phyloP scores from a whole-genome alignment of 768 basidiomycete species.

The Psilocybe tampanensis region DNA sequence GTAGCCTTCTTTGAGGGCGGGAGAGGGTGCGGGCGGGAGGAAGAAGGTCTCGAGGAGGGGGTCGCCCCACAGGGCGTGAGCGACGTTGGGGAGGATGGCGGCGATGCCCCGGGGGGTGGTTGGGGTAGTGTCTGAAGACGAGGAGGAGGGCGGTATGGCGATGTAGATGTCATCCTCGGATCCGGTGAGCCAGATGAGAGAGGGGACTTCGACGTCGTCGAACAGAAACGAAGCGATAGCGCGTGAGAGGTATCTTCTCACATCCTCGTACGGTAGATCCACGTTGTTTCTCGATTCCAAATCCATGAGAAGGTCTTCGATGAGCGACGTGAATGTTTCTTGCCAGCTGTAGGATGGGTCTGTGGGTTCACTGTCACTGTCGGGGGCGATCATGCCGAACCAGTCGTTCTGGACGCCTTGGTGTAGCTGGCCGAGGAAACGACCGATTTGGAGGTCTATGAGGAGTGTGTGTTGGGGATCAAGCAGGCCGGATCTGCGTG shows the following conservation, averaged over 20 bases:
- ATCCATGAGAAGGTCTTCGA: conserved; percentile 58
- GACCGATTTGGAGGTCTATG: conserved; percentile 64
- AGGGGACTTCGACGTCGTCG: conserved; percentile 75
- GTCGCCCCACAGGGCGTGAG: conserved; percentile 74
- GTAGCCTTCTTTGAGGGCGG: conserved; percentile 66
- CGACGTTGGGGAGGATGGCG: conserved; percentile 51
- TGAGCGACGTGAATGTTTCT: conserved; percentile 62
- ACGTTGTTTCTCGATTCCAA: conserved; percentile 26
- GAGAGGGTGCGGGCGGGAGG: conserved; percentile 45
- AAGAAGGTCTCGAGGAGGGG: conserved; percentile 73
- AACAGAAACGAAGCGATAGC: conserved; percentile 79
- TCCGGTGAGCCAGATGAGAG: conserved; percentile 65
- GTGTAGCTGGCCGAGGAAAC: conserved; percentile 65
- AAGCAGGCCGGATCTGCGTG: conserved; percentile 35
- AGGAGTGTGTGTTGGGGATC: conserved; percentile 40
- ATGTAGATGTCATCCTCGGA: conserved; percentile 61
- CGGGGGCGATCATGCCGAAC: conserved; percentile 56
- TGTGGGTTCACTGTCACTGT: conserved; percentile 27
- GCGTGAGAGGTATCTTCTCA: conserved; percentile 57
- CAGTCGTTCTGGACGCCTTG: conserved; percentile 71
- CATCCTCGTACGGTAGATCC: conserved; percentile 40
- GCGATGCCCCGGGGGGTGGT: conserved; percentile 28
- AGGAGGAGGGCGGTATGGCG: conserved; percentile 31
- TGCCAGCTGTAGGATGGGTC: conserved; percentile 70
- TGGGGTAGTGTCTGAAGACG: background rate